Base-by-base conservation (phyloP, 768 basidiomycete species). In the Scleroderma citrinum region DNA sequence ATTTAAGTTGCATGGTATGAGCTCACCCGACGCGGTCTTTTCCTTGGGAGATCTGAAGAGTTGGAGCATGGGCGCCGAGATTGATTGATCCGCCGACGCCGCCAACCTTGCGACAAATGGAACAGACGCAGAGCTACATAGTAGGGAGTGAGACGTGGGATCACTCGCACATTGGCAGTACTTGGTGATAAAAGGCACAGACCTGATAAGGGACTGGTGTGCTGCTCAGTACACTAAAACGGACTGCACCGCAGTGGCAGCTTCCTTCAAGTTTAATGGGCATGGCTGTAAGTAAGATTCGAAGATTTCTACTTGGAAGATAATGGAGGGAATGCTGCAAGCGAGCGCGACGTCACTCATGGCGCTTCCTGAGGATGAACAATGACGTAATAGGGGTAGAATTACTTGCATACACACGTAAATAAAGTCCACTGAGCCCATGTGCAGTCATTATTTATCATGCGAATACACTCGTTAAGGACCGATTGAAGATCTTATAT, bases 31-130 rank as follows among this genome's bases (percentile, higher is more conserved):
- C 64, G 49, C 77, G 58, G 49, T 78, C 78, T 45, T 77, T 70
- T 1, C 82, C 83, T 30, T 66, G 55, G 44, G 75, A 70, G 36
- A 85, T 59, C 35, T 75, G 64, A 42, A 85, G 64, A 0, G 78
- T 78, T 1, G 77, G 60, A 13, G 68, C 69, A 40, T 76, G 65
- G 1, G 74, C 83, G 20, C 81, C 78, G n/a, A 85, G 75, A 52
- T 85, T 85, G 60, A 85, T 74, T 2, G 81, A 78, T 0, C 83
- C 83, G 12, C 82, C 81, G 0, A 67, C 67, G 13, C 83, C 83
- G 34, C 82, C 82, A 10, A 83, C 80, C 61, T 85, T 85, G 49
- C 83, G 77, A 58, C 83, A 85, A 52, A 85, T 83, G 30, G 81
- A 83, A 59, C 83, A 85, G 5, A 78, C 46, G 56, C 83, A 85